phyloP scores from a whole-genome alignment of 2,329 filamentous ascomycete genomes.

The Cadophora sp. region DNA sequence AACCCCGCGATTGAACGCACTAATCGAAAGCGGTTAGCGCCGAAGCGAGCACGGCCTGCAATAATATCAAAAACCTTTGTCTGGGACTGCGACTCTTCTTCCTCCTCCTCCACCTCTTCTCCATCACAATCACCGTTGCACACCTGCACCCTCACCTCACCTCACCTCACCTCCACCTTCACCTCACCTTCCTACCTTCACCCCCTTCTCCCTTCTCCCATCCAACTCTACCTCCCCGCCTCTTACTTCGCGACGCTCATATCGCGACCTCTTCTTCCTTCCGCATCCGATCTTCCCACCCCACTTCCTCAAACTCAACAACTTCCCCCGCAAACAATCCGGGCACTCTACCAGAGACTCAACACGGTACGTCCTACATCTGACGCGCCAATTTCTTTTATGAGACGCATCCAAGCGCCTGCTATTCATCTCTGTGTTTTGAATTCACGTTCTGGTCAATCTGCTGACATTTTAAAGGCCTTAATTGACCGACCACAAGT shows the following conservation, averaged over 20 bases:
- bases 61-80: constrained; percentile 14
- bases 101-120: constrained; percentile 33
- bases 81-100: constrained; percentile 16
- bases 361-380: constrained; percentile 9
- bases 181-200: constrained; percentile 10
- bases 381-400: constrained; percentile 26
- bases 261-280: constrained; percentile 32
- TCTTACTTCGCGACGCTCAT: constrained; percentile 14
- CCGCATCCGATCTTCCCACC: constrained; percentile 28
- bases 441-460: background rate
- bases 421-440: background rate
- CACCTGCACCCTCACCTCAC: constrained; percentile 31
- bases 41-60: background rate
- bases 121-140: constrained; percentile 31
- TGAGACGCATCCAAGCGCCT: background rate
- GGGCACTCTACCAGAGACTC: constrained; percentile 7
- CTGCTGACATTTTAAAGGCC: constrained; percentile 4
- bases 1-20: constrained; percentile 7
- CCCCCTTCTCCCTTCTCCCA: constrained; percentile 27
- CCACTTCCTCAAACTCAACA: constrained; percentile 19
- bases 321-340: constrained; percentile 16
- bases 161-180: constrained; percentile 30
- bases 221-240: constrained; percentile 22
- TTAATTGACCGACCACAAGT: constrained; percentile 16
- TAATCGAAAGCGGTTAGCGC: background rate